Evolutionary conservation across 164 flowering plant genomes (phyloP).

Genomic region (Piper betle): DNA sequence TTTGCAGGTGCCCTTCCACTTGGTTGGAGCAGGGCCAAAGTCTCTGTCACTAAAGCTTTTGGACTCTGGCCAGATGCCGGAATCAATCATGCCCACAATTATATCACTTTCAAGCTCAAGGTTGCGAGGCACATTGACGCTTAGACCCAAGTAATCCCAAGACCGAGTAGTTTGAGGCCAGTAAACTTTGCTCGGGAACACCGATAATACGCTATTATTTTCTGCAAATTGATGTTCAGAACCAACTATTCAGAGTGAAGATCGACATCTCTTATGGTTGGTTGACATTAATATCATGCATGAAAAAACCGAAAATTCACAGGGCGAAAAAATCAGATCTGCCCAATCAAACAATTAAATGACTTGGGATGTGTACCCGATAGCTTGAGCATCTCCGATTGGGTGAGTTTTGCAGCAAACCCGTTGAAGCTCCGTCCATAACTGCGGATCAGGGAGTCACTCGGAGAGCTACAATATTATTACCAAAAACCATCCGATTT

Average conservation of each 20-base stretch:
- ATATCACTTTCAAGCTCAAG: conserved; percentile 19
- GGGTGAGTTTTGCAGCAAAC: conserved; percentile 31
- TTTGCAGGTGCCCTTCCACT: conserved; percentile 48
- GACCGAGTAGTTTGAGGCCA: conserved; percentile 43
- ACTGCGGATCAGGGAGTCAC: conserved; percentile 21
- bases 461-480: too few species aligned
- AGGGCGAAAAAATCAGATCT: too few species aligned
- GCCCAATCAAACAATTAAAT: too few species aligned
- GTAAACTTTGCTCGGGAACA: conserved; percentile 21
- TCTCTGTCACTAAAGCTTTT: conserved; percentile 37
- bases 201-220: conserved; percentile 36
- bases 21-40: conserved; percentile 51
- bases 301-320: background rate
- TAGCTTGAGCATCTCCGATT: conserved; percentile 25
- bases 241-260: too few species aligned
- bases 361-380: conserved; percentile 15
- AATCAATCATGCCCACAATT: conserved; percentile 30
- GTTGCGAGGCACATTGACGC: background rate
- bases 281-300: background rate
- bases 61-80: conserved; percentile 57
- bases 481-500: too few species aligned
- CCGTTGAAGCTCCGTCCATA: conserved; percentile 39
- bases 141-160: conserved; percentile 37
- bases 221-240: conserved; percentile 11
- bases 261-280: too few species aligned